Evolutionary conservation across 2,329 filamentous ascomycete species (phyloP).

Genomic region (Harringtonia lauricola): DNA sequence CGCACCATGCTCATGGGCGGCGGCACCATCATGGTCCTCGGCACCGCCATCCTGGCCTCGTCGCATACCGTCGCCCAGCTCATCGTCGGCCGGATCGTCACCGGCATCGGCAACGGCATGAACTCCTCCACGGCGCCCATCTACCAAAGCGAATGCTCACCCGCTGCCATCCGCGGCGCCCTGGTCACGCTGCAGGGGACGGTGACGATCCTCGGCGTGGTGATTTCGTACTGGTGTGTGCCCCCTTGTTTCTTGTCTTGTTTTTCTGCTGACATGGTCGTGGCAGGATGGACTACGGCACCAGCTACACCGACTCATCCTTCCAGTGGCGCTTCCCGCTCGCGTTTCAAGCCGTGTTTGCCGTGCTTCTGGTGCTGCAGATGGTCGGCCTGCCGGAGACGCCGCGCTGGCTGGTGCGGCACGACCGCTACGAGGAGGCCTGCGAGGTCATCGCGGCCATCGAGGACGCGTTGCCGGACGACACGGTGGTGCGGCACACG

Average conservation of each 20-base stretch:
- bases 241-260: too few species aligned
- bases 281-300: constrained; percentile 26
- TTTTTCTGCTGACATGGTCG: too few species aligned
- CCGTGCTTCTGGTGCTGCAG: constrained; percentile 22
- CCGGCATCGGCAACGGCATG: neutral
- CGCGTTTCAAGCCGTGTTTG: constrained; percentile 27
- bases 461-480: constrained; percentile 13
- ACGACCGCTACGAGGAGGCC: constrained; percentile 20
- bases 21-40: neutral
- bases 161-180: constrained; percentile 20
- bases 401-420: constrained; percentile 30
- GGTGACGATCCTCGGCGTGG: too few species aligned
- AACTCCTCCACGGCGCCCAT: constrained; percentile 13
- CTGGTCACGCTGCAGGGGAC: too few species aligned
- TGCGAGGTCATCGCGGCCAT: constrained; percentile 18
- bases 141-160: constrained; percentile 25
- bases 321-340: constrained; percentile 32
- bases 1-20: neutral
- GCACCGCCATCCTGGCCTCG: neutral
- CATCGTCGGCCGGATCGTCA: neutral
- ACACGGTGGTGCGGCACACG: too few species aligned
- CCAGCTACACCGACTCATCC: constrained; percentile 18
- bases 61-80: neutral
- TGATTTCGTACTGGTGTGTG: too few species aligned
- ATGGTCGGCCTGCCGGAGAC: constrained; percentile 23